Percentiles rank a stretch among this genome's conserved stretches.
Evolutionary conservation across 2,329 filamentous ascomycete species (phyloP).

Genomic region (Mollisiaceae sp.): DNA sequence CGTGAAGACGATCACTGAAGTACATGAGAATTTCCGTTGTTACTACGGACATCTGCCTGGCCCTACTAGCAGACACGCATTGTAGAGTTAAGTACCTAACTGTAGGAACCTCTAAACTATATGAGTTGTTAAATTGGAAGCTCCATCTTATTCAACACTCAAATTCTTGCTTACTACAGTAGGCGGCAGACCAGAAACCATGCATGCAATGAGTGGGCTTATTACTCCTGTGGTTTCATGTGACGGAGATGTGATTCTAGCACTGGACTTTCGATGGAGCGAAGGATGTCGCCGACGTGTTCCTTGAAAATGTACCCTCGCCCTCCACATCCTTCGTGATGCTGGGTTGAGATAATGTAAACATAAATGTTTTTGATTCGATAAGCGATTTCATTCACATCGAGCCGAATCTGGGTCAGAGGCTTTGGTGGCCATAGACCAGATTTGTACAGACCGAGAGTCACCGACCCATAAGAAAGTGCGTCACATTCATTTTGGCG

Average conservation of each 20-base stretch:
- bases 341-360: not conserved
- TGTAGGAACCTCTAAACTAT: no score
- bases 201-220: not conserved
- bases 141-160: no score
- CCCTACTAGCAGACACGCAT: no score
- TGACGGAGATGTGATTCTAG: conserved; percentile 1
- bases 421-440: not conserved
- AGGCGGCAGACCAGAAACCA: not conserved
- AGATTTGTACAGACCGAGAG: not conserved
- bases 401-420: not conserved
- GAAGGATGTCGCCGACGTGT: not conserved
- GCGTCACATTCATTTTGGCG: not conserved
- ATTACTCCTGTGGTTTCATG: not conserved
- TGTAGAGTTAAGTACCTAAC: no score
- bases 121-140: no score
- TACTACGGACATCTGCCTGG: no score
- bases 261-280: not conserved
- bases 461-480: not conserved
- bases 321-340: not conserved
- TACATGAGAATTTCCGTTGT: no score
- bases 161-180: no score
- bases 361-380: not conserved
- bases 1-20: not conserved
- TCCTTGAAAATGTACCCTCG: not conserved
- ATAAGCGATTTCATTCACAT: not conserved